Base-by-base conservation (phyloP, 2,329 filamentous ascomycete species). In the Mycosphaerella arachidis region DNA sequence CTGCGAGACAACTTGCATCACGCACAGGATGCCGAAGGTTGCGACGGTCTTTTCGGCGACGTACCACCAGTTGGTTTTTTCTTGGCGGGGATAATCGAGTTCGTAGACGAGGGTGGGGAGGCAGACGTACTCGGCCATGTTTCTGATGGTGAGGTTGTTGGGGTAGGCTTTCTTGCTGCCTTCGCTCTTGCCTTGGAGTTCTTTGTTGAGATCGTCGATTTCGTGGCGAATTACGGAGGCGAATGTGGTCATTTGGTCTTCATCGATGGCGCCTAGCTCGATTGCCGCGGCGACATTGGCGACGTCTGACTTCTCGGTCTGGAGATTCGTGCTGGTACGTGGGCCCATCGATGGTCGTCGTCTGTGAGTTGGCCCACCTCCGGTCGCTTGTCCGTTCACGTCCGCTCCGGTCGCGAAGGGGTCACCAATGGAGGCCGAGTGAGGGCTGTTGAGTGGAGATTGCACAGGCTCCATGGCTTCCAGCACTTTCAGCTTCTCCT, bases 41-140 rank as follows among this genome's bases (percentile, higher is more conserved):
- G 89, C 89, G 0, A 81, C 79, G 1, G 81, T 76, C 73, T 92
- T 92, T 73, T 92, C 89, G 6, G 82, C 80, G 4, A 91, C 87
- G 68, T 92, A 92, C 65, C 77, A 79, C 88, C 88, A 91, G 73
- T 89, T 86, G 64, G 90, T 88, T 4, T 73, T 78, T 18, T 89
- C 83, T 48, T 83, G 81, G n/a, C 88, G 82, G 1, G 90, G 89
- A 68, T 92, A 92, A 67, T 90, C 86, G 48, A 90, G 81, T 71
- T 93, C 90, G 72, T 92, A 93, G 13, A 92, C 87, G 4, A 92
- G 77, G 0, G 89, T 92, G 3, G 90, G 90, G 9, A 92, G 78
- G 48, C 86, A 82, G 53, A 89, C 86, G 79, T 88, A 93, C 70
- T 90, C 87, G 69, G 85, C 84, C 13, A 86, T 68, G 0, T 72